Percentiles rank a stretch among this genome's conserved stretches.
phyloP scores from a whole-genome alignment of 768 basidiomycete genomes.

The Galerina sulciceps region DNA sequence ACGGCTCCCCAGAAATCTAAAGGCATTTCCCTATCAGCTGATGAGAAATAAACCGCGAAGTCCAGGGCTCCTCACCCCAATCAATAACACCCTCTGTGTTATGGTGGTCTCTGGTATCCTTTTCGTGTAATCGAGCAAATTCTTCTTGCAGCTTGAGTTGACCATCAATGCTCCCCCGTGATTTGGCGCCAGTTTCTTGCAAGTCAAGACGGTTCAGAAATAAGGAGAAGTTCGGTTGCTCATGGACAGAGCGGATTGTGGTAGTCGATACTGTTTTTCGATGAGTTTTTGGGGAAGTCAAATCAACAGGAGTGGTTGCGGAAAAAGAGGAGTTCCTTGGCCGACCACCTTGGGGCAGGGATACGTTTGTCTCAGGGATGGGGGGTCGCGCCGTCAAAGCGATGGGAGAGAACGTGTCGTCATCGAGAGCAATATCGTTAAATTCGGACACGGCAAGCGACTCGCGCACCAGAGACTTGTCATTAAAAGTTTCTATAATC shows the following conservation, averaged over 20 bases:
- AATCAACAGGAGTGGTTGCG: neutral
- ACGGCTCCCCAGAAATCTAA: conserved; percentile 95
- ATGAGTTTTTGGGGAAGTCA: conserved; percentile 42
- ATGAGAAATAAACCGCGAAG: neutral
- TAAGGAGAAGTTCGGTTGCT: conserved; percentile 45
- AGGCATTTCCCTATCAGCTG: neutral
- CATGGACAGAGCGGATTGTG: conserved; percentile 56
- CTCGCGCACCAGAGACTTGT: conserved; percentile 32
- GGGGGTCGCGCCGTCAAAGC: conserved; percentile 32
- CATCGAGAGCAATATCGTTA: conserved; percentile 65
- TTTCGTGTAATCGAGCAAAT: conserved; percentile 69
- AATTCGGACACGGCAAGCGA: conserved; percentile 65
- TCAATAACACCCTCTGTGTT: conserved; percentile 59
- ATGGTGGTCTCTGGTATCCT: conserved; percentile 42
- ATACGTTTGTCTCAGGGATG: neutral
- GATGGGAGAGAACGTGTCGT: conserved; percentile 46
- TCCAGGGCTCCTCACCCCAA: conserved; percentile 63
- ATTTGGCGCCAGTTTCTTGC: conserved; percentile 46
- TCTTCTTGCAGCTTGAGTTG: conserved; percentile 78
- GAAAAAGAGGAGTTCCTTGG: conserved; percentile 15
- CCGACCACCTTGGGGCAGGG: conserved; percentile 8
- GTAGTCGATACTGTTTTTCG: conserved; percentile 67
- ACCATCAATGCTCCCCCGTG: conserved; percentile 61
- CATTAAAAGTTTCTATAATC: conserved; percentile 28
- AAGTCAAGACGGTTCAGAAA: conserved; percentile 57